Base-by-base conservation (phyloP, 2,329 filamentous ascomycete species). In the Beauveria scarabaeidicola region DNA sequence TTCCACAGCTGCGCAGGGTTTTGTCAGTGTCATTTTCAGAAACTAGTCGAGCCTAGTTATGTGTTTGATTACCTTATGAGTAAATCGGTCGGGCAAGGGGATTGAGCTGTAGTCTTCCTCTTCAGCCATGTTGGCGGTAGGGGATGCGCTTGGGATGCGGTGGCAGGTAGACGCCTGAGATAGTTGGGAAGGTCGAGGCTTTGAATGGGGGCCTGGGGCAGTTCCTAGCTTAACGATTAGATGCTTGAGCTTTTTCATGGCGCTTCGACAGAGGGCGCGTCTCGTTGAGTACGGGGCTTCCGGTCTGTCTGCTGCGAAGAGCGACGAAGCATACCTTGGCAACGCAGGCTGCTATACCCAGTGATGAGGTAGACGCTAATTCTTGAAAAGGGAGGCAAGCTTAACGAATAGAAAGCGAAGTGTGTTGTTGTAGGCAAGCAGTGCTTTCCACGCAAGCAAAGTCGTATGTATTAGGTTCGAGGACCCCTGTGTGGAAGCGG, bases 101-200 rank as follows among this genome's bases (percentile, higher is more conserved):
- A 96, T 77, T 64, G 87, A 84, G 75, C 85, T 88, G 72, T 88
- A 93, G 72, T 96, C 90, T 70, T 92, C 89, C 73, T 93, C 89
- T 65, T 95, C 91, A 61, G 88, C 89, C 90, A 95, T 95, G 65
- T 64, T 69, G 67, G 63, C 63, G 62, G 63, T 48, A 13, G n/a
- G 25, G 58, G 54, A 38, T 32, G 58, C 19, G 40, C 32, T 43
- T 36, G 61, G 10, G 27, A 29, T 38, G 50, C 63, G 59, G 57
- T 46, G 63, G 63, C 19, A n/a, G 46, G 36, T 15, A 29, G 10
- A 5, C 19, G 32, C 11, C 32, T 36, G 19, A 21, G 51, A 51
- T 19, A n/a, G 15, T 17, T 23, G 32, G 25, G n/a, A 19, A 21
- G 44, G n/a, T 25, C 9, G 19, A 25, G 29, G 43, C 19, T n/a